Evolutionary conservation across 2,329 filamentous ascomycete species (phyloP), one percentile per base, ranked within the genome.

Genomic region (Penicillium sp.): DNA sequence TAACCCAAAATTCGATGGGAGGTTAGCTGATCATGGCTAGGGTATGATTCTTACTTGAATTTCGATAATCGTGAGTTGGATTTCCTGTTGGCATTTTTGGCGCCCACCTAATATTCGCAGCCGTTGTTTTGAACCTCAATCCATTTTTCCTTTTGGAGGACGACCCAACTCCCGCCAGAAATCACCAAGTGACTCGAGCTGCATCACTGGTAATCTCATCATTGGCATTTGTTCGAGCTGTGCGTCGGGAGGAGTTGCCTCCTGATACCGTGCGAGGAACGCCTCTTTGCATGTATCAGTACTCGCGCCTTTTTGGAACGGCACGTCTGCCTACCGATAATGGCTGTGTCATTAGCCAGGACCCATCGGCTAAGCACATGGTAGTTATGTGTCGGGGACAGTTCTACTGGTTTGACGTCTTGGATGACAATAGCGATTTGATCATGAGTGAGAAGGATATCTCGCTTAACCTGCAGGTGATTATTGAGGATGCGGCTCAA

Each of bases 11-110:
- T 25, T 6, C 6, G 6, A 38, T 38, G n/a, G 12, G 25, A 53
- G 1, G 41, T 19, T 12, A 13, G 25, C 63, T 67, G 48, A 66
- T 52, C n/a, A 19, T 21, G 12, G 19, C 4, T 51, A 96, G 93
- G 93, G 94, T 97, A 97, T 73, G 94, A 99, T 74, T 97, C 94
- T 31, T 99, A 97, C 72, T 82, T 99, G 62, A 97, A 97, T 78
- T 99, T 89, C 72, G 94, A 97, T 73, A 97, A 97, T 70, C 93
- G 78, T 80, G 62, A 74, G 77, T 68, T 50, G 4, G 25, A 15
- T 35, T 12, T 48, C 10, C 29, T 47, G 25, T 21, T 19, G 41
- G 6, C 17, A 1, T n/a, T 19, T 17, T 6, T 33, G 12, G 9
- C 50, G 25, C 35, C 54, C 7, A 54, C 31, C 63, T 68, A 29